These are phyloP conservation scores for Ilex aquifolium DNA, from an alignment of 257 asterid genomes.

Conservation along the genomic window DNA sequence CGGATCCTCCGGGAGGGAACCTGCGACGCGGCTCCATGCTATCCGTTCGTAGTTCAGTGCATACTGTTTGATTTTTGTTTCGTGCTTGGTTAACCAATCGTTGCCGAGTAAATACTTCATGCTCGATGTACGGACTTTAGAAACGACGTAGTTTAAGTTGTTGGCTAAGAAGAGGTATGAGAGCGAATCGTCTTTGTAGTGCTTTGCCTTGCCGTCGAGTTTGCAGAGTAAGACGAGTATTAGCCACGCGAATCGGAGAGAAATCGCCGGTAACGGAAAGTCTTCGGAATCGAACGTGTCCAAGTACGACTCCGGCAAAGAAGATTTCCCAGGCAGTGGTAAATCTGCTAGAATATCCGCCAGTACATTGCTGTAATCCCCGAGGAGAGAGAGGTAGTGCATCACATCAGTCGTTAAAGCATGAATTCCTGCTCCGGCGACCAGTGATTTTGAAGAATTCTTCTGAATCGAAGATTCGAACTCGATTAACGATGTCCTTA, in stretches of 20 bases:
- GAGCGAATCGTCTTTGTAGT: not conserved
- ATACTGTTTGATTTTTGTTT: not conserved
- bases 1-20: not conserved
- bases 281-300: not conserved
- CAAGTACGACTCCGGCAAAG: not conserved
- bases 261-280: not conserved
- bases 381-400: not conserved
- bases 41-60: not conserved
- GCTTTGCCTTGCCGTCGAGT: not conserved
- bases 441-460: not conserved
- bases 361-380: not conserved
- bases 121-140: not conserved
- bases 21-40: not conserved
- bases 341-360: not conserved
- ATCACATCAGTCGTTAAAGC: not conserved
- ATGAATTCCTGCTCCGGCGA: not conserved
- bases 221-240: not conserved
- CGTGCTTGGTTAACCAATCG: not conserved
- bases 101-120: not conserved
- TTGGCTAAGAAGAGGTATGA: not conserved
- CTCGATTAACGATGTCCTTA: not conserved
- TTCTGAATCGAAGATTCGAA: not conserved
- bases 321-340: not conserved
- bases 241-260: not conserved
- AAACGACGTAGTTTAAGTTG: not conserved